Conservation (phyloP, 139 green algal species). For the Edaphochlamys debaryana region DNA sequence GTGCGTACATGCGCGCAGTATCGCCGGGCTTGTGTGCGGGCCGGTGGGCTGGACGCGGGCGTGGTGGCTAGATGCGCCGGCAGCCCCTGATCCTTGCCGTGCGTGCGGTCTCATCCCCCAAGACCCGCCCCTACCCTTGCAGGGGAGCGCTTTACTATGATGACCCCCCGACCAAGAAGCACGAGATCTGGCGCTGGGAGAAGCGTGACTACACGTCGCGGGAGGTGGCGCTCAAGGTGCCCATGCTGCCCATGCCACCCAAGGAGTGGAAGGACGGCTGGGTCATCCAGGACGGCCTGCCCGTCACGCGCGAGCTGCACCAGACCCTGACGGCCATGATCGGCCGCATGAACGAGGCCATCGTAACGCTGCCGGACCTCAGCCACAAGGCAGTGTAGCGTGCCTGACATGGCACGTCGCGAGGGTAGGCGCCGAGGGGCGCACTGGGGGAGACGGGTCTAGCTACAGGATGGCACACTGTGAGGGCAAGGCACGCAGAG, state of each 20-base stretch:
- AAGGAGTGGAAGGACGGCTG: constrained; percentile 50
- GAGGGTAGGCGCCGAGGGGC: too few species aligned
- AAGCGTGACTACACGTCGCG: constrained; percentile 55
- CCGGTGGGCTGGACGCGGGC: too few species aligned
- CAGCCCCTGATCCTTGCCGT: too few species aligned
- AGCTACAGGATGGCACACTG: too few species aligned
- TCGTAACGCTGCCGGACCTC: constrained; percentile 43
- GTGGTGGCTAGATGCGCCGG: too few species aligned
- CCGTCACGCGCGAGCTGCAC: constrained; percentile 67
- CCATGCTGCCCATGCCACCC: constrained; percentile 61
- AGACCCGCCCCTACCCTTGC: too few species aligned
- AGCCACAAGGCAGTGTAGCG: too few species aligned
- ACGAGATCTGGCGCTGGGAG: constrained; percentile 49
- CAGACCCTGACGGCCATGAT: constrained; percentile 65
- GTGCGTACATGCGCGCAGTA: too few species aligned
- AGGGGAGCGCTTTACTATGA: constrained; percentile 27
- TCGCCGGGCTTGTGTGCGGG: not conserved
- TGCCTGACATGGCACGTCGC: too few species aligned
- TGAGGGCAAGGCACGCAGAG: too few species aligned
- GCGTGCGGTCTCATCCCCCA: too few species aligned
- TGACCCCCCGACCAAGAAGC: not conserved
- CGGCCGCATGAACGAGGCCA: constrained; percentile 70
- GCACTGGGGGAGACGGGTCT: too few species aligned
- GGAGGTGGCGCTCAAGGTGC: constrained; percentile 46
- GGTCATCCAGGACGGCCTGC: constrained; percentile 71